Percentiles rank a stretch among this genome's conserved stretches.
These are phyloP conservation scores for Saccharomycopsis amapae DNA, from an alignment of 805 yeast genomes.

Conservation along the genomic window DNA sequence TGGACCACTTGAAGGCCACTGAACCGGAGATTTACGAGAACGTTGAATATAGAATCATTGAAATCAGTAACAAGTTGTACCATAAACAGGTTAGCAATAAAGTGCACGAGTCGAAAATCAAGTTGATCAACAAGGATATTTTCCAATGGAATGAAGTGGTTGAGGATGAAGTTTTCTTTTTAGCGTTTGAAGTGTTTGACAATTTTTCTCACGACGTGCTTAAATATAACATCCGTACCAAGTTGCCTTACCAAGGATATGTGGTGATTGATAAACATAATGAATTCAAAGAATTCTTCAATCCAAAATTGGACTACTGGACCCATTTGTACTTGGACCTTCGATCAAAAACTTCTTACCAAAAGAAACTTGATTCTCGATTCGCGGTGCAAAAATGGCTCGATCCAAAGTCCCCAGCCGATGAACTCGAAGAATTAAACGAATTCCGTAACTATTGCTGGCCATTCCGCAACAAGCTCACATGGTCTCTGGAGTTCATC, in stretches of 20 bases:
- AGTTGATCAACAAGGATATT: slow-evolving; percentile 65
- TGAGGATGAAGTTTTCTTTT: slow-evolving; percentile 62
- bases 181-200: slow-evolving; percentile 79
- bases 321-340: slow-evolving; percentile 48
- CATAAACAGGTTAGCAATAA: slow-evolving; percentile 34
- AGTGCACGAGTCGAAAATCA: slow-evolving; percentile 46
- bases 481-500: slow-evolving; percentile 62
- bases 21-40: slow-evolving; percentile 70
- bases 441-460: slow-evolving; percentile 42
- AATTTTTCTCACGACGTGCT: slow-evolving; percentile 78
- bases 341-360: slow-evolving; percentile 38
- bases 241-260: slow-evolving; percentile 68
- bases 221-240: slow-evolving; percentile 61
- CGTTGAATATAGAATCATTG: slow-evolving; percentile 65
- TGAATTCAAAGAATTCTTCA: slow-evolving; percentile 67
- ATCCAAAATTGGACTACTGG: slow-evolving; percentile 53
- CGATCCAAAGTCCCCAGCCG: slow-evolving; percentile 49
- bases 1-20: slow-evolving; percentile 51
- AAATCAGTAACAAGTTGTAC: slow-evolving; percentile 59
- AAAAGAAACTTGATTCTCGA: slow-evolving; percentile 22
- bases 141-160: slow-evolving; percentile 62
- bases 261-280: slow-evolving; percentile 67
- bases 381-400: slow-evolving; percentile 23
- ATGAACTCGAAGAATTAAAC: slow-evolving; percentile 39
- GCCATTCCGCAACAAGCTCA: slow-evolving; percentile 60